Conservation (phyloP, 2,329 filamentous ascomycete genomes). For the Cladosporium sp. region DNA sequence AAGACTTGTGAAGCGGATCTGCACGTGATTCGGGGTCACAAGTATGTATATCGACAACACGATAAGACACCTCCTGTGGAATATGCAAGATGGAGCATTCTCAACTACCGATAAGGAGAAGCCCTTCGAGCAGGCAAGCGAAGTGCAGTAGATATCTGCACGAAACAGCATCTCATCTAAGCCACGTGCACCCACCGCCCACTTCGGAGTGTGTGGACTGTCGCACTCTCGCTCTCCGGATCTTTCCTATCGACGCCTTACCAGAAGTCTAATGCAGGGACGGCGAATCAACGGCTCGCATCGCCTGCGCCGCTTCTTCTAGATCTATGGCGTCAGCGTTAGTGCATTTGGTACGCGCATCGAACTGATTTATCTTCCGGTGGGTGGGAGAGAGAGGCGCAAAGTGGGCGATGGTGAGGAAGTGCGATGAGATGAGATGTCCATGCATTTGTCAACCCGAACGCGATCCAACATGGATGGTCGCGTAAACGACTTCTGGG, state of each 20-base stretch:
- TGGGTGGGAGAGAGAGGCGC: slow-evolving; percentile 1
- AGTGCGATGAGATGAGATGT: neutral
- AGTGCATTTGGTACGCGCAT: slow-evolving; percentile 13
- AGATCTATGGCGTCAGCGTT: slow-evolving; percentile 19
- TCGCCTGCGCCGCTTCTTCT: slow-evolving; percentile 2
- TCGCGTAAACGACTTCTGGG: neutral
- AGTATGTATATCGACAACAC: neutral
- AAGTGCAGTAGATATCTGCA: too few relatives aligned
- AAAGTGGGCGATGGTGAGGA: neutral
- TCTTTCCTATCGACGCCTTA: neutral
- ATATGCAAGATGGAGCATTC: neutral
- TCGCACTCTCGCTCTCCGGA: neutral
- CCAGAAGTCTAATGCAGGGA: neutral
- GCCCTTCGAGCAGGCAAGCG: neutral
- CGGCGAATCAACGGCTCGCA: neutral
- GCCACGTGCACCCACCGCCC: slow-evolving; percentile 3
- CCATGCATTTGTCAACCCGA: slow-evolving; percentile 9
- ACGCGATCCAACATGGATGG: neutral
- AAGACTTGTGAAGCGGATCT: neutral
- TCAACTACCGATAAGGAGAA: neutral
- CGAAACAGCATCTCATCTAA: neutral
- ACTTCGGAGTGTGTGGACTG: neutral
- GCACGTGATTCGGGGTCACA: neutral
- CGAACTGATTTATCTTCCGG: slow-evolving; percentile 12
- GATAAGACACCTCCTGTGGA: neutral